These are phyloP conservation scores for Simmondsia chinensis DNA, from an alignment of 148 eudicot species.

Conservation along the genomic window DNA sequence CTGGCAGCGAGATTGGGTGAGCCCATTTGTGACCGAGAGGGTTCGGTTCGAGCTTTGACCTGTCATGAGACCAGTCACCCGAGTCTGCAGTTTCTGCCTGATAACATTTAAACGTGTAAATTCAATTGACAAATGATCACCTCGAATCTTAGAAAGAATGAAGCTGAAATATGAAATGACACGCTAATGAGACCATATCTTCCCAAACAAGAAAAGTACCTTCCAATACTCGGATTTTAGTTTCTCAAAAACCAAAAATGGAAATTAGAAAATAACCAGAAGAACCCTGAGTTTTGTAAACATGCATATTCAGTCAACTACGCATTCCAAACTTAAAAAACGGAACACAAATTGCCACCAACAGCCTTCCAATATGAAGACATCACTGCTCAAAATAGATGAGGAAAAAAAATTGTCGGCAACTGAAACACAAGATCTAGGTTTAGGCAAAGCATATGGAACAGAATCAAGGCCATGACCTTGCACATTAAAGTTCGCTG, in stretches of 20 bases:
- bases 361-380: no score
- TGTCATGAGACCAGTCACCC: slow-evolving; percentile 22
- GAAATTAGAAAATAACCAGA: no score
- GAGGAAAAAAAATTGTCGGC: no score
- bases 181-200: background rate
- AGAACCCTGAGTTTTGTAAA: no score
- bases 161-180: background rate
- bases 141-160: background rate
- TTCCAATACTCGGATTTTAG: background rate
- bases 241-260: background rate
- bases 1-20: slow-evolving; percentile 82
- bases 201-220: background rate
- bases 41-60: slow-evolving; percentile 28
- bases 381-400: no score
- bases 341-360: no score
- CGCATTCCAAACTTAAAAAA: no score
- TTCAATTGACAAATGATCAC: background rate
- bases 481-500: no score
- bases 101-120: slow-evolving; percentile 9
- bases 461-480: no score
- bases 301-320: no score
- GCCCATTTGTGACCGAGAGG: slow-evolving; percentile 84
- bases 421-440: no score
- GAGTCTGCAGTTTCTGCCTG: slow-evolving; percentile 46
- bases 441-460: no score